Base-by-base conservation (phyloP, 148 eudicot genomes). In the Diospyros kaki region DNA sequence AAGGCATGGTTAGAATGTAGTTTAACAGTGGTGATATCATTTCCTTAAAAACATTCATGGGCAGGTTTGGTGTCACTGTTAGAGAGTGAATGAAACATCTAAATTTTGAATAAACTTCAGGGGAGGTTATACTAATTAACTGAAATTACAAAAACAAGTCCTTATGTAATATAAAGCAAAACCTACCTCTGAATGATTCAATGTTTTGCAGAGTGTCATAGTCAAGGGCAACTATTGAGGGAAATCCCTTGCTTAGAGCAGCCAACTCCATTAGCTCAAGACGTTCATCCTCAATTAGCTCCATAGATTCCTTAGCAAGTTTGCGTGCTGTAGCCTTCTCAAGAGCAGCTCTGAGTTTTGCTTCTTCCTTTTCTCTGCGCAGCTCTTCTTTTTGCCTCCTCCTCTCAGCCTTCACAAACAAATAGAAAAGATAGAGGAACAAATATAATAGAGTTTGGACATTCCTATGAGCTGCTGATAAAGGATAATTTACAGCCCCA, bases 201-300 rank as follows among this genome's bases (percentile, higher is more conserved):
- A 87, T 85, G 68, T 81, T 81, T 73, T 87, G 90, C 80, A 87
- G 71, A 8, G 86, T 83, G 68, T 85, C 86, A 77, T 85, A 77
- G 79, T 87, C 86, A 58, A 87, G 88, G 61, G 90, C 79, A 74
- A 77, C n/a, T 68, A 87, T 83, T 48, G 90, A 87, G 68, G 86
- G 78, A 42, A 87, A 75, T 58, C 88, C 86, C 71, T 87, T 87
- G 78, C 86, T 82, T 74, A 78, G 79, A 71, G 83, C 85, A 72
- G 90, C 90, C 75, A 87, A 81, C 42, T 87, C 90, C 86, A 87
- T 85, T 44, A 87, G 58, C 51, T 87, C 90, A 50, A 87, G 73
- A 17, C 90, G 88, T 66, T 87, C 88, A 79, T 87, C 90, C 70
- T 87, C 90, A 39, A 87, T 87, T n/a, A 87, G 83, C 75, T 87